Conservation (phyloP, 768 basidiomycete genomes). For the Leccinum ochraceum region DNA sequence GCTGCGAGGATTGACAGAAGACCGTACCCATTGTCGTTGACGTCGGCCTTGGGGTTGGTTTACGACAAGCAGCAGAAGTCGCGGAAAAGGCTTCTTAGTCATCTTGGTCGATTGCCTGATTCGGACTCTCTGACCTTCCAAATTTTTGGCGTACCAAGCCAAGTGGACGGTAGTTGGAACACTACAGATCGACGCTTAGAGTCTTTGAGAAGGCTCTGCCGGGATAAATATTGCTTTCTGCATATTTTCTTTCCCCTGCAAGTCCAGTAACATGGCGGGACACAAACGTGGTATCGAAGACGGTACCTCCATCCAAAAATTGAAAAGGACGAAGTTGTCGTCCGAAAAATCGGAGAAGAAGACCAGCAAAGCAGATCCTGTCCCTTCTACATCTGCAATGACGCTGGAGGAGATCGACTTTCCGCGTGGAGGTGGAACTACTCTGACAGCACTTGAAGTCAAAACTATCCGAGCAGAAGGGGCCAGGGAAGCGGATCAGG, state of each 20-base stretch:
- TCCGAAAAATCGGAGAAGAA: constrained; percentile 29
- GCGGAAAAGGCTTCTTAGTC: neutral
- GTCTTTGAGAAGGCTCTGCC: neutral
- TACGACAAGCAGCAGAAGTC: constrained; percentile 2
- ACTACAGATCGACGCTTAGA: neutral
- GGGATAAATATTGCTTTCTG: neutral
- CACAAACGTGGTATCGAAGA: constrained; percentile 68
- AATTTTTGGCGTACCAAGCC: neutral
- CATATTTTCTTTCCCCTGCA: neutral
- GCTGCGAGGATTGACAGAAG: neutral
- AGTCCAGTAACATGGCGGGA: constrained; percentile 38
- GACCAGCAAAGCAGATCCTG: constrained; percentile 25
- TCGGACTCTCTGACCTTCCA: constrained; percentile 1
- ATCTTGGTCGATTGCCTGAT: constrained; percentile 15
- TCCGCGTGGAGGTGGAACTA: constrained; percentile 92
- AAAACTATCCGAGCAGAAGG: constrained; percentile 86
- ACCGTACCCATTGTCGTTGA: constrained; percentile 35
- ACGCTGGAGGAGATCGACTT: constrained; percentile 82
- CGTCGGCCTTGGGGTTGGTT: neutral
- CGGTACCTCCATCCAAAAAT: constrained; percentile 43
- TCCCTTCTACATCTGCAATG: constrained; percentile 39
- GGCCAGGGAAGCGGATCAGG: constrained; percentile 77
- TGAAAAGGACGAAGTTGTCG: constrained; percentile 62
- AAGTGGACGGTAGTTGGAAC: neutral
- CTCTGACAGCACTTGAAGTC: constrained; percentile 85